Percentiles rank a stretch among this genome's conserved stretches.
Evolutionary conservation across 352 stramenopile species (phyloP).

Genomic region (Globisporangium parvum): DNA sequence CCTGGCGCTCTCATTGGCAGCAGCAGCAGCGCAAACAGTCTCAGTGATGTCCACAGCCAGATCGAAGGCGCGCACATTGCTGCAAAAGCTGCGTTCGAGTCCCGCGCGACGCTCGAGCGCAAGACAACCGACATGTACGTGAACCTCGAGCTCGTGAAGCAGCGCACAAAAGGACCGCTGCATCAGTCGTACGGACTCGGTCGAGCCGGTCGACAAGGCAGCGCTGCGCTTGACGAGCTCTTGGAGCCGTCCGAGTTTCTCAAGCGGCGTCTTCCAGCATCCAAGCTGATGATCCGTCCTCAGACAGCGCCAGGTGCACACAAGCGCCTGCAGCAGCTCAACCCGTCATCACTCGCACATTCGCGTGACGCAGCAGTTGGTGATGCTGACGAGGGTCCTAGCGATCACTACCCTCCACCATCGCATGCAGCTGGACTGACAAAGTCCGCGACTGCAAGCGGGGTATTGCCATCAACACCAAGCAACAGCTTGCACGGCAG

Average conservation of each 20-base stretch:
- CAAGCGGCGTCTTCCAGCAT: slow-evolving; percentile 34
- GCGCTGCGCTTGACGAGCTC: slow-evolving; percentile 7
- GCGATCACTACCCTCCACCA: neutral
- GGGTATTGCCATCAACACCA: slow-evolving; percentile 1
- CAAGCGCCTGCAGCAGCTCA: slow-evolving; percentile 3
- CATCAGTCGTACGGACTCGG: neutral
- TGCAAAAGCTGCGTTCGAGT: slow-evolving; percentile 33
- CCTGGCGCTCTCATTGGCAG: neutral
- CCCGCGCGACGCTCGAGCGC: slow-evolving; percentile 33
- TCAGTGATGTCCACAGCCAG: slow-evolving; percentile 33
- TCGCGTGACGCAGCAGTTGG: neutral
- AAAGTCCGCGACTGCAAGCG: neutral
- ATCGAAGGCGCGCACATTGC: slow-evolving; percentile 28
- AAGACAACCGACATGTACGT: slow-evolving; percentile 53
- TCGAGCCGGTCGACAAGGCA: neutral
- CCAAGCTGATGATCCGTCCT: slow-evolving; percentile 25
- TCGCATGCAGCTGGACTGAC: neutral
- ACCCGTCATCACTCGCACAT: neutral
- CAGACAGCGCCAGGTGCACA: slow-evolving; percentile 32
- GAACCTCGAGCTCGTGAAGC: slow-evolving; percentile 28
- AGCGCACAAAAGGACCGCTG: slow-evolving; percentile 2
- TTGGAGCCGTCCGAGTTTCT: slow-evolving; percentile 47
- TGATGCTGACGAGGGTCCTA: neutral
- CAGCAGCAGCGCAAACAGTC: slow-evolving; percentile 8
- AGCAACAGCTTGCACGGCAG: slow-evolving; percentile 4